Evolutionary conservation across 202 grass and related monocot genomes (phyloP), one percentile per base, ranked within the genome.

Genomic region (Miscanthus sacchariflorus): DNA sequence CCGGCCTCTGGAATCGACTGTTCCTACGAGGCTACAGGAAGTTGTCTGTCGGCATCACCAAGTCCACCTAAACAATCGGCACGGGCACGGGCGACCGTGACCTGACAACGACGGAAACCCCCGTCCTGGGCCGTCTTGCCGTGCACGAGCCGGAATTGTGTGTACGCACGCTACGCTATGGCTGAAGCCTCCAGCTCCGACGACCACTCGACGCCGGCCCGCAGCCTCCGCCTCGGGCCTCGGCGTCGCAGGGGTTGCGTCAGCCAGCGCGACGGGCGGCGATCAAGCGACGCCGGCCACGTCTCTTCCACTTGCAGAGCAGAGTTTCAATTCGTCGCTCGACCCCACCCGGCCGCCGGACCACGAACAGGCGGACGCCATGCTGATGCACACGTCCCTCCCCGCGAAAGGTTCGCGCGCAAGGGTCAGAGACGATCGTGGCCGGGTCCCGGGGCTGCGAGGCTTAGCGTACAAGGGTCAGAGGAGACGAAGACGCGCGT

Each of bases 61-160:
- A 14, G 9, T 6, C 65, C 25, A 14, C 2, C 12, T 67, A 4
- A 70, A 15, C 68, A 33, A 17, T 35, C 15, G 11, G 30, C 28
- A 38, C 49, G 39, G 39, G 39, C 7, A 38, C 36, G 74, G 27
- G 4, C 17, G 30, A n/a, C 36, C 52, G 18, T 14, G 50, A 8
- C 9, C 11, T 61, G 33, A 78, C 30, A 61, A 4, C 2, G 52
- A 56, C 76, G 14, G 13, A 40, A 6, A 19, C 5, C 17, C 21
- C 19, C 24, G 24, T 28, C 12, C 24, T 13, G 2, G 30, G 21
- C 11, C 68, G 4, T 82, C 64, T 52, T 72, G 81, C 81, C 81
- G 81, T 83, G 42, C 81, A 52, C 58, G 72, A 52, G 58, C 43
- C 40, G 71, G 71, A 11, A 13, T 30, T 13, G 44, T 49, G 7